Percentiles rank a stretch among this genome's conserved stretches.
Conservation (phyloP, 1,284 basidiomycete genomes). For the Ganoderma resinaceum region DNA sequence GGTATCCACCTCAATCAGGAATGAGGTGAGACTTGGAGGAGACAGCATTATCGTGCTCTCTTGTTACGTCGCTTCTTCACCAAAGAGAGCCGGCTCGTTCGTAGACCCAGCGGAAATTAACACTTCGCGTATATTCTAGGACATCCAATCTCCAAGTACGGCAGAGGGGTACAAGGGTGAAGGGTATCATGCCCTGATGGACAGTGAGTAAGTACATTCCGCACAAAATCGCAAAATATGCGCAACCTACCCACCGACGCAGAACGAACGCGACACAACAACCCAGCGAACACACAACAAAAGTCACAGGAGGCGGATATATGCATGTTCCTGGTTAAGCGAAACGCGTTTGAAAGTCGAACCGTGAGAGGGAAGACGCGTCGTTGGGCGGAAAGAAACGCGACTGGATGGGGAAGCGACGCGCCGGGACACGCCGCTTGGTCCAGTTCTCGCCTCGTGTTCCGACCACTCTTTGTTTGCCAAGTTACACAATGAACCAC, state of each 20-base stretch:
- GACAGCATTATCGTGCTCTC: not conserved
- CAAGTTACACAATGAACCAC: conserved; percentile 27
- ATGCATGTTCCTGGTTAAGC: not conserved
- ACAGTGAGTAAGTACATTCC: not conserved
- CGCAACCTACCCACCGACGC: not conserved
- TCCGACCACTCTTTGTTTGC: conserved; percentile 24
- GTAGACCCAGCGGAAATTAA: not conserved
- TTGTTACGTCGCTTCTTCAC: not conserved
- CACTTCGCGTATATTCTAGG: not conserved
- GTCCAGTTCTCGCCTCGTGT: conserved; percentile 28
- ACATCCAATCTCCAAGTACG: not conserved
- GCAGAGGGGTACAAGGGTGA: not conserved
- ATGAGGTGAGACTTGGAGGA: not conserved
- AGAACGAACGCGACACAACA: too few species aligned
- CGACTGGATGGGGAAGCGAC: conserved; percentile 4
- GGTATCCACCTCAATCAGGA: not conserved
- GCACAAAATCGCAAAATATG: not conserved
- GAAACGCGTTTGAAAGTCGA: not conserved
- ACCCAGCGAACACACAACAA: not conserved
- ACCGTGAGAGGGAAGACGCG: not conserved
- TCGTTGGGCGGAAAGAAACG: not conserved
- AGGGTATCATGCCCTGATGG: not conserved
- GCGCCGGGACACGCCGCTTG: conserved; percentile 24
- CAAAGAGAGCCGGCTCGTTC: not conserved
- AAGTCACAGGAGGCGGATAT: not conserved